Conservation (phyloP, 129 eudicot genomes). For the carrot (Daucus carota) region DNA sequence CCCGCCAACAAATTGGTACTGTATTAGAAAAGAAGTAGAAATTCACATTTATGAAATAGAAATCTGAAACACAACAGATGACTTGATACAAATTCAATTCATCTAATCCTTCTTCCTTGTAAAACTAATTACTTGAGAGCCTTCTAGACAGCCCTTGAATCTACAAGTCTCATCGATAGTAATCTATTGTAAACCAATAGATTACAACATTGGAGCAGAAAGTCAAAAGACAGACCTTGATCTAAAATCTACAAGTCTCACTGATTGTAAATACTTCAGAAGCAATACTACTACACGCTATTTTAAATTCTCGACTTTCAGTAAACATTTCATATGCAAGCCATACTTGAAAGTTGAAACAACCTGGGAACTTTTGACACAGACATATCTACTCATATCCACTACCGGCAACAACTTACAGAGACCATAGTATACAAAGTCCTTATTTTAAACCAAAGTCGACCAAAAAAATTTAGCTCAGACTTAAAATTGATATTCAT, state of each 20-base stretch:
- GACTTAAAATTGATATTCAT: too few species aligned
- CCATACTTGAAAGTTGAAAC: not conserved
- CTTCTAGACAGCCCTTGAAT: too few species aligned
- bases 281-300: not conserved
- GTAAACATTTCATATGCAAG: not conserved
- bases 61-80: not conserved
- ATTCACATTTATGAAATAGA: not conserved
- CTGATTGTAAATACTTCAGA: not conserved
- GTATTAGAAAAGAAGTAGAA: too few species aligned
- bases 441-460: not conserved
- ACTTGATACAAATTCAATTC: too few species aligned
- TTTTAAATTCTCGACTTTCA: not conserved
- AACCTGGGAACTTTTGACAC: not conserved
- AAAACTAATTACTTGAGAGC: not conserved
- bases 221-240: not conserved
- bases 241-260: not conserved
- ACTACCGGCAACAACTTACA: not conserved
- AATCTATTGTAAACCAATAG: too few species aligned
- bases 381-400: not conserved
- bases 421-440: not conserved
- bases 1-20: not conserved
- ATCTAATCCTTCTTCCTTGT: not conserved
- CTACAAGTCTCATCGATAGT: too few species aligned
- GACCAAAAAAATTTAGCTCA: not conserved
- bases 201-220: not conserved